Evolutionary conservation across 2,329 filamentous ascomycete species (phyloP), one percentile per base, ranked within the genome.

Genomic region (Fusarium longipes): DNA sequence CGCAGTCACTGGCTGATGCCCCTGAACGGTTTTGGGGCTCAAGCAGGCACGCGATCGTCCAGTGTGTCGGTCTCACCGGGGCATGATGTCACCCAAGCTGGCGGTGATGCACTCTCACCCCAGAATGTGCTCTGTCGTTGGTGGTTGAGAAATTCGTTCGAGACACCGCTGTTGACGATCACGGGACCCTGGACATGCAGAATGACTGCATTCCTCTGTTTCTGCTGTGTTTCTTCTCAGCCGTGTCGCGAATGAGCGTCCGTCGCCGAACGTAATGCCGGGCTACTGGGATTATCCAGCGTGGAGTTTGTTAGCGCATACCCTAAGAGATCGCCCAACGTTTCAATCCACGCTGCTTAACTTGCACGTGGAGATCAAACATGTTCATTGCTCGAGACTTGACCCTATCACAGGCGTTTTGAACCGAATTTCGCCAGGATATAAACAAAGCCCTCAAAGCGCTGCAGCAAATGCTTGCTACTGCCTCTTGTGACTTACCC

Each of bases 1-100:
- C 43, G 48, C 39, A 54, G 61, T 50, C 52, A 69, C 65, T 66
- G 56, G 65, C 48, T 58, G 56, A 50, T 56, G 49, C 45, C 50
- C 47, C 30, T 60, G 39, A 52, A 60, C 48, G 48, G 27, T 36
- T 53, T 68, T 65, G 60, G 65, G 64, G 64, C 64, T 67, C 65
- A 68, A 61, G 49, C 50, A 36, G 24, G 29, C 48, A 68, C 42
- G 42, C 42, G 39, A 43, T 52, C 59, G 38, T 27, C 42, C 33
- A 40, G 40, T 42, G 27, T 55, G 24, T 68, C 65, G 65, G 65
- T 56, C 61, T 63, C 48, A 33, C 65, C 65, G 65, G 48, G 33
- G 14, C 18, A 63, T 68, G 65, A 68, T 68, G 65, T 68, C 65
- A 68, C 56, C 47, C 55, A 68, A 61, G 35, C 55, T 39, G 55